A percentile compares a stretch with the other conserved stretches of the same genome.
Evolutionary conservation across 2,329 filamentous ascomycete genomes (phyloP).

Genomic region (Epichloe uncinata): DNA sequence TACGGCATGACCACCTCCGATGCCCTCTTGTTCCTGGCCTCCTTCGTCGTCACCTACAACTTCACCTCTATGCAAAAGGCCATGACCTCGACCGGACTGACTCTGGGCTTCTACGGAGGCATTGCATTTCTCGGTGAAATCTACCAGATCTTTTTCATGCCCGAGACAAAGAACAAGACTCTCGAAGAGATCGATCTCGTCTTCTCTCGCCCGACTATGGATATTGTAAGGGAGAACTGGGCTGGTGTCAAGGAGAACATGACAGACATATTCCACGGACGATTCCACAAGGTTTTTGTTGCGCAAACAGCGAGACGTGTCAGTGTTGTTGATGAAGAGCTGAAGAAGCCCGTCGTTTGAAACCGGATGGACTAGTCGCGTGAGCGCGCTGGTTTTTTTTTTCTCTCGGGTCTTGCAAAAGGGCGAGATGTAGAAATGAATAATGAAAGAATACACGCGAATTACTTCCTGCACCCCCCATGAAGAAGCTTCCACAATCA

Average conservation of each 20-base stretch:
- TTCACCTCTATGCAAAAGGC: constrained; percentile 55
- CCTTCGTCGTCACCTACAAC: constrained; percentile 65
- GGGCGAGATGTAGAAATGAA: no score
- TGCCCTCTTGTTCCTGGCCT: constrained; percentile 54
- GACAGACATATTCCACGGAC: constrained; percentile 11
- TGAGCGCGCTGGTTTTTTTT: no score
- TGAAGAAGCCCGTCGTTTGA: constrained; percentile 4
- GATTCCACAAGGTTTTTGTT: constrained; percentile 13
- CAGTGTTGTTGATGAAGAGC: constrained; percentile 6
- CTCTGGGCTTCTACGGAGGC: constrained; percentile 60
- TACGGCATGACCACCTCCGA: constrained; percentile 64
- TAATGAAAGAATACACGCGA: no score
- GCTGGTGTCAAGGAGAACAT: constrained; percentile 20
- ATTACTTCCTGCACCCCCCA: no score
- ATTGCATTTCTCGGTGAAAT: constrained; percentile 58
- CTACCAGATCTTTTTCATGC: constrained; percentile 65
- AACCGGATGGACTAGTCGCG: no score
- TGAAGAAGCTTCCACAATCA: no score
- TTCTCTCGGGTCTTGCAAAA: no score
- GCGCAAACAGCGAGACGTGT: constrained; percentile 10
- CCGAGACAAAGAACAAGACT: constrained; percentile 55
- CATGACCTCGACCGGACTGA: constrained; percentile 53
- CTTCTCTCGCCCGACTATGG: constrained; percentile 48
- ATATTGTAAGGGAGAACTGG: constrained; percentile 48
- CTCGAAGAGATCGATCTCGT: constrained; percentile 60